Base-by-base conservation (phyloP, 164 flowering plant genomes). In the Umbellularia californica region DNA sequence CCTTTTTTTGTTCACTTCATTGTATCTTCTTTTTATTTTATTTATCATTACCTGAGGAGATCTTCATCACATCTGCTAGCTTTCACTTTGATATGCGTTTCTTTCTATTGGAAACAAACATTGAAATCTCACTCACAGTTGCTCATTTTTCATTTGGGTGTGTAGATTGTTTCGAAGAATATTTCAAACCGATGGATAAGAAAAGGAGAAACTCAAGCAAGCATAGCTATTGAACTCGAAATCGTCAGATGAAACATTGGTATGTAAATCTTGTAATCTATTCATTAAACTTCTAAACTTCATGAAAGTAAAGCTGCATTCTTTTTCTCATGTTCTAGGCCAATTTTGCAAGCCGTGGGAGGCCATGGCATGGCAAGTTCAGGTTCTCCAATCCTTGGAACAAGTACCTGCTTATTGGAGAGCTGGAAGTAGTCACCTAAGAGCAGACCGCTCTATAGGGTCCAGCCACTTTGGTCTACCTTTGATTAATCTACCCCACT, bases 311-410 rank as follows among this genome's bases (percentile, higher is more conserved):
- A 50, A 24, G 19, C 22, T 33, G 14, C n/a, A 11, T 15, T 62
- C 5, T 23, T 10, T 25, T 64, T 3, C 25, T 13, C 30, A 67
- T 76, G 23, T 80, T 79, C 52, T 80, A 92, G 97, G 94, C 87
- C 50, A 91, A 90, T 74, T 90, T 87, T 76, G 97, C 97, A 67
- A 88, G 76, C 78, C n/a, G n/a, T 92, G 97, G 97, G 97, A 92
- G 74, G 74, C 95, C 94, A 65, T 91, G 97, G 94, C 93, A 91
- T 84, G 93, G 97, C 11, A 91, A 79, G 76, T 90, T 91, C 75
- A 90, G 97, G 14, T 74, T 86, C 20, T 74, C 41, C 50, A 71
- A 91, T 77, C 96, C 93, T 13, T 93, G 97, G 95, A 77, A 83
- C 14, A 90, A 89, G 65, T 90, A 90, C 74, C 72, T 87, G 12